Evolutionary conservation across 2,329 filamentous ascomycete genomes (phyloP).

Genomic region (Aspergillus novofumigatus): DNA sequence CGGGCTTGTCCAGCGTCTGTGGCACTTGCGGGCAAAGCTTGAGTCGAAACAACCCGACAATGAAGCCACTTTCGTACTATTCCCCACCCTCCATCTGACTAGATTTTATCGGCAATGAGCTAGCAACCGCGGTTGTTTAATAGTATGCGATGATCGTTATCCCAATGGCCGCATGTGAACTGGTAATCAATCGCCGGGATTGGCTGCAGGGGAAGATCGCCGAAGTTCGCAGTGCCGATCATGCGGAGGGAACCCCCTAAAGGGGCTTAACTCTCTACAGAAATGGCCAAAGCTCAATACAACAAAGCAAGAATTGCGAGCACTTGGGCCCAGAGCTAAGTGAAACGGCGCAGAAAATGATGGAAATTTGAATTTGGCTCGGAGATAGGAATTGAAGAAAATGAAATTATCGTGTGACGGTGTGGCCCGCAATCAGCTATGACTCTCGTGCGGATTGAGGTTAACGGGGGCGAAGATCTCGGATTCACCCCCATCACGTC

Average conservation of each 20-base stretch:
- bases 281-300: neutral
- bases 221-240: constrained; percentile 4
- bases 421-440: neutral
- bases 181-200: constrained; percentile 2
- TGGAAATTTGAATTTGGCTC: neutral
- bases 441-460: neutral
- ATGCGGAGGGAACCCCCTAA: constrained; percentile 3
- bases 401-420: neutral
- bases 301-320: neutral
- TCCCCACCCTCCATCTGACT: neutral
- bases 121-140: constrained; percentile 15
- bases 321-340: neutral
- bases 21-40: neutral
- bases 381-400: neutral
- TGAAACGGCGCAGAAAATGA: neutral
- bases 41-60: neutral
- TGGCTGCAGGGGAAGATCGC: constrained; percentile 8
- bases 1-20: neutral
- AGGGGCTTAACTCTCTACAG: neutral
- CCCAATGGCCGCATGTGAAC: constrained; percentile 11
- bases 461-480: neutral
- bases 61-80: neutral
- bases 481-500: neutral
- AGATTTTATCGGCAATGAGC: constrained; percentile 1
- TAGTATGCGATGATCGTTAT: constrained; percentile 14